Conservation (phyloP, 2,329 filamentous ascomycete species). For the Sclerotiophoma versabilis region DNA sequence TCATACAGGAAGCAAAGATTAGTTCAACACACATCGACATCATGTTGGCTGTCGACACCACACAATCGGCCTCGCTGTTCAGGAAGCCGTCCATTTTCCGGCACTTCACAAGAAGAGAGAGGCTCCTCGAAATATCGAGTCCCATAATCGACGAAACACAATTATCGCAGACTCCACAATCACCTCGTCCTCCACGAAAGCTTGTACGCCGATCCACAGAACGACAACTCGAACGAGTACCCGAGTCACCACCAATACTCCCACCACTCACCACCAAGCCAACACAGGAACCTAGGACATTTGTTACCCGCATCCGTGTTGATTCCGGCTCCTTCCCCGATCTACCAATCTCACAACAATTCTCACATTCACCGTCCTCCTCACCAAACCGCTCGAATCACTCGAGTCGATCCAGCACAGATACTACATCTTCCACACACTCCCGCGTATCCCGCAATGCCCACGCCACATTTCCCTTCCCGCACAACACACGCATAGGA, state of each 20-base stretch:
- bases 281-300: neutral
- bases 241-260: neutral
- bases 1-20: neutral
- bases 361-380: neutral
- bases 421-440: conserved; percentile 6
- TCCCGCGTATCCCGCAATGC: conserved; percentile 22
- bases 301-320: neutral
- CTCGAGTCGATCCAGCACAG: conserved; percentile 2
- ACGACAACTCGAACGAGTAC: neutral
- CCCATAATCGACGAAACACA: conserved; percentile 8
- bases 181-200: conserved; percentile 11
- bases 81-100: conserved; percentile 31
- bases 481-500: conserved; percentile 24
- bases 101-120: conserved; percentile 23
- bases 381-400: conserved; percentile 8
- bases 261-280: neutral
- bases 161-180: neutral
- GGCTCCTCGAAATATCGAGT: conserved; percentile 8
- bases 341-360: conserved; percentile 5
- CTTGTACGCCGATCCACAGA: conserved; percentile 16
- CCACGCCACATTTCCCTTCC: conserved; percentile 21
- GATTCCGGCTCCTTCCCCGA: conserved; percentile 6
- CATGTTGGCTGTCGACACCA: conserved; percentile 23
- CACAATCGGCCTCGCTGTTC: conserved; percentile 13
- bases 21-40: neutral